Evolutionary conservation across 345 rosid genomes (phyloP).

Genomic region (Microthlaspi erraticum): DNA sequence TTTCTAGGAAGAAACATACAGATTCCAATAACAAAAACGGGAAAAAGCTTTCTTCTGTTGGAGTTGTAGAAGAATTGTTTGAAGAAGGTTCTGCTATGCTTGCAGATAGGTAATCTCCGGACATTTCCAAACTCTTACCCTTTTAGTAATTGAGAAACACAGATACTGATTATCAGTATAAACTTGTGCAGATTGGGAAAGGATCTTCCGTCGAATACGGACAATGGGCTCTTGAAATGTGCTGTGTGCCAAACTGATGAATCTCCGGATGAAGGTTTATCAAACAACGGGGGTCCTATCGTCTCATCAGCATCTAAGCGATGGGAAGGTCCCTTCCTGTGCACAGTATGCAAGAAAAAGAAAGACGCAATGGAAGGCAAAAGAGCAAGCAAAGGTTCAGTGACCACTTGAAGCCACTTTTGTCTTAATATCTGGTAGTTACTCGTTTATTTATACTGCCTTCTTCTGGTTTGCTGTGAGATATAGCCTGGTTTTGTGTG

Average conservation of each 20-base stretch:
- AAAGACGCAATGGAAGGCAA: conserved; percentile 99
- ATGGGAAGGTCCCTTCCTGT: conserved; percentile 95
- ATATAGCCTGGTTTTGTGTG: conserved; percentile 32
- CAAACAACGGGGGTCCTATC: conserved; percentile 63
- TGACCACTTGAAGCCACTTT: conserved; percentile 46
- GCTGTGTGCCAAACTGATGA: conserved; percentile 98
- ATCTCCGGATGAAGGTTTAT: conserved; percentile 62
- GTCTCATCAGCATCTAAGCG: conserved; percentile 79
- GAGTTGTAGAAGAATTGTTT: conserved; percentile 95
- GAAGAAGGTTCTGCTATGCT: conserved; percentile 99
- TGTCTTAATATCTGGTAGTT: conserved; percentile 10
- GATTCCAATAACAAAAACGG: conserved; percentile 58
- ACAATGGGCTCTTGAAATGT: conserved; percentile 74
- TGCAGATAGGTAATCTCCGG: conserved; percentile 71
- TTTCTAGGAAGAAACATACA: conserved; percentile 64
- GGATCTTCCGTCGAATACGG: conserved; percentile 57
- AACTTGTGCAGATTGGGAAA: conserved; percentile 77
- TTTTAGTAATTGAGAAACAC: background rate
- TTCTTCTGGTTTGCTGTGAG: conserved; percentile 33
- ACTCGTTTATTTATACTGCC: background rate
- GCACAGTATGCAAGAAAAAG: conserved; percentile 80
- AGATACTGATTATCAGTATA: background rate
- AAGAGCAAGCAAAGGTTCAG: conserved; percentile 63
- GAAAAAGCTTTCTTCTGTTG: conserved; percentile 89
- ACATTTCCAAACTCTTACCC: background rate